Percentiles rank a stretch among this genome's conserved stretches.
These are phyloP conservation scores for Zygoascus meyerae DNA, from an alignment of 1,139 yeast species.

Conservation along the genomic window DNA sequence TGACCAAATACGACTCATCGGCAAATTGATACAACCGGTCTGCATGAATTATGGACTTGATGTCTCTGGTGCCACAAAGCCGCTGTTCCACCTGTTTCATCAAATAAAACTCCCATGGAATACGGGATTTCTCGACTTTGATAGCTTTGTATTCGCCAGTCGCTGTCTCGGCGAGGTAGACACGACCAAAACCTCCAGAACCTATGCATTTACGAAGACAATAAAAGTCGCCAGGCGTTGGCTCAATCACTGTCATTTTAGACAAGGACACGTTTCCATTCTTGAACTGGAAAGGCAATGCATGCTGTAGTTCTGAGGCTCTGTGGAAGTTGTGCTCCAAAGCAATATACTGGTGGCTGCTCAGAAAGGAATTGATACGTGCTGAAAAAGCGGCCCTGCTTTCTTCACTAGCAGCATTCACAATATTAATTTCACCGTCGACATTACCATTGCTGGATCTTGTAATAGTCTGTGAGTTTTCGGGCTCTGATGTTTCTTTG, in stretches of 20 bases:
- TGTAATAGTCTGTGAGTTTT: conserved; percentile 15
- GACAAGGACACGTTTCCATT: conserved; percentile 1
- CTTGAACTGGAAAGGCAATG: conserved; percentile 4
- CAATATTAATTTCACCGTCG: neutral
- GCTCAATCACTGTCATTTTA: conserved; percentile 14
- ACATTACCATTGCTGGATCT: too few relatives aligned
- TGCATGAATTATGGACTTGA: conserved; percentile 45
- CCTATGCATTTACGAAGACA: conserved; percentile 63
- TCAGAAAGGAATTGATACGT: neutral
- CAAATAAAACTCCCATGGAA: conserved; percentile 80
- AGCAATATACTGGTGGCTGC: neutral
- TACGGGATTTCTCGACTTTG: conserved; percentile 66
- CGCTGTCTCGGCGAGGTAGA: conserved; percentile 65
- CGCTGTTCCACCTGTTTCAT: conserved; percentile 31
- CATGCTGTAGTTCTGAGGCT: neutral
- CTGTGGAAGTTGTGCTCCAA: conserved; percentile 3
- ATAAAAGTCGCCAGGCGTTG: conserved; percentile 27
- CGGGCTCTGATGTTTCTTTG: conserved; percentile 30
- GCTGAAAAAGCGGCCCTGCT: neutral
- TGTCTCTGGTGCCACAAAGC: conserved; percentile 26
- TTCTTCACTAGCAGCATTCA: conserved; percentile 10
- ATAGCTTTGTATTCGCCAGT: conserved; percentile 57
- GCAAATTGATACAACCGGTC: conserved; percentile 50
- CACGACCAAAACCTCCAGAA: conserved; percentile 75
- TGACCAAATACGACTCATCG: conserved; percentile 70